Percentiles rank a stretch among this genome's conserved stretches.
These are phyloP conservation scores for Phytophthora pistaciae DNA, from an alignment of 352 stramenopile species.

Conservation along the genomic window DNA sequence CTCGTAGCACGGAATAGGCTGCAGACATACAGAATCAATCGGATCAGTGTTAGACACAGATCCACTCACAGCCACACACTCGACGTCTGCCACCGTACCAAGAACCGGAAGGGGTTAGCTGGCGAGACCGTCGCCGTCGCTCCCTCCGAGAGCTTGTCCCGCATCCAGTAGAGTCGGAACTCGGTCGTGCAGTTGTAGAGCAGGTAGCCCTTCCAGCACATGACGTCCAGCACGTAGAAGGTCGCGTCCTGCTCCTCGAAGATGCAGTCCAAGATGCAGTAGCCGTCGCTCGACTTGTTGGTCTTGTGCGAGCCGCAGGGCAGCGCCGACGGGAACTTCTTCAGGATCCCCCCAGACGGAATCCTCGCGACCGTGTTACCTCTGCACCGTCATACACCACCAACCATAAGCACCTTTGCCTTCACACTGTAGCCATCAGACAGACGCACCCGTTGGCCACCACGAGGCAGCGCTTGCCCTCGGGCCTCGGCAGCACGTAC, in stretches of 20 bases:
- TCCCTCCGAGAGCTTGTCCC: conserved; percentile 90
- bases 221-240: conserved; percentile 94
- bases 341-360: conserved; percentile 81
- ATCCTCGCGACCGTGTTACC: conserved; percentile 83
- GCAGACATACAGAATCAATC: not conserved
- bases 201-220: conserved; percentile 95
- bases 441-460: conserved; percentile 79
- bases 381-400: conserved; percentile 33
- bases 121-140: conserved; percentile 48
- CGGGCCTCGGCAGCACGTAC: conserved; percentile 92
- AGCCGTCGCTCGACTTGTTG: conserved; percentile 70
- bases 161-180: conserved; percentile 93
- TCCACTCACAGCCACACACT: not conserved
- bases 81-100: conserved; percentile 45
- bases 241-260: conserved; percentile 90
- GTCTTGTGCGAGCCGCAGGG: conserved; percentile 87
- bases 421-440: too few relatives aligned
- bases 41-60: not conserved
- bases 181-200: conserved; percentile 94
- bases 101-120: conserved; percentile 81
- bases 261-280: conserved; percentile 94
- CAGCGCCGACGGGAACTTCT: conserved; percentile 88
- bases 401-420: too few relatives aligned
- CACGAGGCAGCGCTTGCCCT: conserved; percentile 92
- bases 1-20: conserved; percentile 90